phyloP scores from a whole-genome alignment of 2,329 filamentous ascomycete genomes.

The Tolypocladium guangdongense region DNA sequence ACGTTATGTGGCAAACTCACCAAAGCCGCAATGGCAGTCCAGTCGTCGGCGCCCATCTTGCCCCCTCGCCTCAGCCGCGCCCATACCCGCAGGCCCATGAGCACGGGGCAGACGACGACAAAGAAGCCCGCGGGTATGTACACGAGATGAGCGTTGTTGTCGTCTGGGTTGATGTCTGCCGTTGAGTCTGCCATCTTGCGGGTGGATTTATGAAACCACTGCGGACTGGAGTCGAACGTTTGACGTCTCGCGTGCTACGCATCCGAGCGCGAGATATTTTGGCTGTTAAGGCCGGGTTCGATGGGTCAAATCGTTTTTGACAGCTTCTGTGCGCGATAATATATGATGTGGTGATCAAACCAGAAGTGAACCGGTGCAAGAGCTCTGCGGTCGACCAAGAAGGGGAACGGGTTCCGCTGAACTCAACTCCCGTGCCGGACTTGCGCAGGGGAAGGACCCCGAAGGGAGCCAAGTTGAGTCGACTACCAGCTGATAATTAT shows the following conservation, averaged over 20 bases:
- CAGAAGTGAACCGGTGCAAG: not conserved
- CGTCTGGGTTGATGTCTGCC: constrained; percentile 1
- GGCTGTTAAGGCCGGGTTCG: not conserved
- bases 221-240: too few species aligned
- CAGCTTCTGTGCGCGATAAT: too few species aligned
- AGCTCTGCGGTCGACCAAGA: not conserved
- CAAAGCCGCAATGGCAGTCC: constrained; percentile 10
- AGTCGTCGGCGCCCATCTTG: constrained; percentile 12
- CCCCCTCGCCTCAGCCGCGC: constrained; percentile 9
- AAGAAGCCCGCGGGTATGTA: constrained; percentile 15
- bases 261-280: not conserved
- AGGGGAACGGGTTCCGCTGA: not conserved
- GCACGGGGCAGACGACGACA: constrained; percentile 10
- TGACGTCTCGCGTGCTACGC: not conserved
- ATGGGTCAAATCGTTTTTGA: too few species aligned
- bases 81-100: constrained; percentile 11
- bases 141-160: constrained; percentile 11
- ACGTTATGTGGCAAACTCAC: constrained; percentile 1
- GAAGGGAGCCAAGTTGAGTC: not conserved
- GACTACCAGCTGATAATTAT: not conserved
- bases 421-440: not conserved
- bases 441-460: not conserved
- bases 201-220: not conserved
- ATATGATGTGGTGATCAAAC: not conserved
- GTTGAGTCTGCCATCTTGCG: not conserved